Conservation (phyloP, 1,284 basidiomycete genomes). For the Ceratobasidium sp. region DNA sequence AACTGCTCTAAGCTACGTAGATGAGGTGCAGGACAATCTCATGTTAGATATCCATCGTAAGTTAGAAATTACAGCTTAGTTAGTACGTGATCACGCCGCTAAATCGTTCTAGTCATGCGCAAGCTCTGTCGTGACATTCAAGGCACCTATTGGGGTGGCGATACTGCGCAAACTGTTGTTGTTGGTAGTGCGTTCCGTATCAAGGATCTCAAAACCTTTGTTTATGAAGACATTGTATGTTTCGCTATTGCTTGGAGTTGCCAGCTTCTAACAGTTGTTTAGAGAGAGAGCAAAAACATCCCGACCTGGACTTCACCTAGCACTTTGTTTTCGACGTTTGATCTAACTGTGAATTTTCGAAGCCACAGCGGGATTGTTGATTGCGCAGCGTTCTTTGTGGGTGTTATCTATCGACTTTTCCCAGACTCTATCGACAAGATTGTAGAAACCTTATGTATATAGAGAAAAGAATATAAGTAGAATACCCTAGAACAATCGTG, state of each 20-base stretch:
- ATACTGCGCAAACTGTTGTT: conserved; percentile 48
- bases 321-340: conserved; percentile 35
- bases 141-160: conserved; percentile 49
- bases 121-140: conserved; percentile 41
- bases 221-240: conserved; percentile 42
- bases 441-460: too few relatives aligned
- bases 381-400: conserved; percentile 41
- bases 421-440: conserved; percentile 47
- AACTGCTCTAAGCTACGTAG: too few relatives aligned
- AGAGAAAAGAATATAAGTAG: too few relatives aligned
- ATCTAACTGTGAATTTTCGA: conserved; percentile 46
- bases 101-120: conserved; percentile 39
- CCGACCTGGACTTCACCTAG: background rate
- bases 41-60: conserved; percentile 42
- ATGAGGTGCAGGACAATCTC: too few relatives aligned
- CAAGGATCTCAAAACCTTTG: conserved; percentile 44
- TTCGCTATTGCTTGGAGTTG: background rate
- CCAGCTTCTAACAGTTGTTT: background rate
- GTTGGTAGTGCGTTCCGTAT: conserved; percentile 47
- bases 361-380: conserved; percentile 48
- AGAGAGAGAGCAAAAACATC: background rate
- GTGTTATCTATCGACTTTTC: conserved; percentile 34
- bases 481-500: too few relatives aligned
- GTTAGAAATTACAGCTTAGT: too few relatives aligned
- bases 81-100: too few relatives aligned